Evolutionary conservation across 2,329 filamentous ascomycete species (phyloP).

Genomic region (Stagonosporopsis vannaccii): DNA sequence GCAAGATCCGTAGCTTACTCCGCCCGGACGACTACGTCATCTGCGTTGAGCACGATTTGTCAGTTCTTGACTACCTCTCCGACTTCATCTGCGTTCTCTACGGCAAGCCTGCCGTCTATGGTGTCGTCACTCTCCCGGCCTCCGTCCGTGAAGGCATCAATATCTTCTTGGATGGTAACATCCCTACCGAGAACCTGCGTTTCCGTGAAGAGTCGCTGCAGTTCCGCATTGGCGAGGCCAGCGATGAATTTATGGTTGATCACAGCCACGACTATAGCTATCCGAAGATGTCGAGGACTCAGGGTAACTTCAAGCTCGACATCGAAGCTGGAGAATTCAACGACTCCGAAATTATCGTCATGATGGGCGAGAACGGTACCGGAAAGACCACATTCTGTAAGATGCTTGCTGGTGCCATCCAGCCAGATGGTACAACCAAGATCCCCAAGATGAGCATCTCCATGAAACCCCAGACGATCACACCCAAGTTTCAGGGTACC

Average conservation of each 20-base stretch:
- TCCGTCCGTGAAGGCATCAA: conserved; percentile 99
- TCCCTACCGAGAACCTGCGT: conserved; percentile 96
- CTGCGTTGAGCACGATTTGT: conserved; percentile 98
- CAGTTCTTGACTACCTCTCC: conserved; percentile 96
- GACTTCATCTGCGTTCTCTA: conserved; percentile 99
- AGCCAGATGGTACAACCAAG: conserved; percentile 80
- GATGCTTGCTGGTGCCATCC: conserved; percentile 89
- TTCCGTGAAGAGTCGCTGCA: conserved; percentile 97
- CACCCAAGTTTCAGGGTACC: conserved; percentile 95
- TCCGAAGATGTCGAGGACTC: conserved; percentile 89
- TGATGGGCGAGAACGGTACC: conserved; percentile 99
- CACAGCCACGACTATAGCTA: conserved; percentile 86
- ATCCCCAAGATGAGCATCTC: conserved; percentile 96
- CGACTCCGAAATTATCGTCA: conserved; percentile 97
- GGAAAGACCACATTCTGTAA: conserved; percentile 99
- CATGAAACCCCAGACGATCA: conserved; percentile 99
- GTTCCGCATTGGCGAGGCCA: conserved; percentile 89
- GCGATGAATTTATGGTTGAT: conserved; percentile 87
- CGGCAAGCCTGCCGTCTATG: conserved; percentile 92
- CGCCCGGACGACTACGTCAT: conserved; percentile 94
- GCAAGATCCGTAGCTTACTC: conserved; percentile 89
- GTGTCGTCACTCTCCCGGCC: conserved; percentile 93
- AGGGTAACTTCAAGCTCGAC: conserved; percentile 84
- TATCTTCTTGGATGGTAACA: conserved; percentile 97
- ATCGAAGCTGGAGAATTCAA: conserved; percentile 89